Conservation (phyloP, 768 basidiomycete genomes). For the Cystobasidiopsis lactophilus region DNA sequence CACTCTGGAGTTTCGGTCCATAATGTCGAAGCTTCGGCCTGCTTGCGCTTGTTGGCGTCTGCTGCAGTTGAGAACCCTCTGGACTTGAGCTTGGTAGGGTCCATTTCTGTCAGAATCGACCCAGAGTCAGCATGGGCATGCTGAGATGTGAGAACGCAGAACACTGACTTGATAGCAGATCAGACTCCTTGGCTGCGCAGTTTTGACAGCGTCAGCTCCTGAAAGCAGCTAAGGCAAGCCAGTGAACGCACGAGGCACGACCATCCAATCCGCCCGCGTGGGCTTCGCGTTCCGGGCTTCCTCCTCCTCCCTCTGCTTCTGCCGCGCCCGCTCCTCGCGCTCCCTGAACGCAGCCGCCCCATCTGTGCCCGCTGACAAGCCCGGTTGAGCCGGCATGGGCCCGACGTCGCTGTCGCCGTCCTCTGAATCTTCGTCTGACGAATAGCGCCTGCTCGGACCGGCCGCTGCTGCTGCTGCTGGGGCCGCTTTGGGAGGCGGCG, state of each 20-base stretch:
- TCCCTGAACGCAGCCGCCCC: neutral
- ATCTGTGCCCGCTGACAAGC: neutral
- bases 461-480: neutral
- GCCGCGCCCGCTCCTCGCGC: neutral
- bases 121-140: neutral
- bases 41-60: neutral
- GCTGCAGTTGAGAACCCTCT: neutral
- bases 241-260: neutral
- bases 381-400: neutral
- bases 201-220: neutral
- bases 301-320: neutral
- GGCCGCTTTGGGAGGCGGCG: too few species aligned
- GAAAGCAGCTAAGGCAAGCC: neutral
- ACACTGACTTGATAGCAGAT: neutral
- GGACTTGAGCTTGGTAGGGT: neutral
- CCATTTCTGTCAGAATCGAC: neutral
- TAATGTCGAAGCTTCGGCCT: neutral
- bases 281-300: neutral
- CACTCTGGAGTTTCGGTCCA: constrained; percentile 1
- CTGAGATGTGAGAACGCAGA: neutral
- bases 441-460: neutral
- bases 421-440: neutral
- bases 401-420: neutral
- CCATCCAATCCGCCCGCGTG: neutral
- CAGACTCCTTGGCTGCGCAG: neutral